These are phyloP conservation scores for Thalassiosira exigua DNA, from an alignment of 352 stramenopile genomes.

Conservation along the genomic window DNA sequence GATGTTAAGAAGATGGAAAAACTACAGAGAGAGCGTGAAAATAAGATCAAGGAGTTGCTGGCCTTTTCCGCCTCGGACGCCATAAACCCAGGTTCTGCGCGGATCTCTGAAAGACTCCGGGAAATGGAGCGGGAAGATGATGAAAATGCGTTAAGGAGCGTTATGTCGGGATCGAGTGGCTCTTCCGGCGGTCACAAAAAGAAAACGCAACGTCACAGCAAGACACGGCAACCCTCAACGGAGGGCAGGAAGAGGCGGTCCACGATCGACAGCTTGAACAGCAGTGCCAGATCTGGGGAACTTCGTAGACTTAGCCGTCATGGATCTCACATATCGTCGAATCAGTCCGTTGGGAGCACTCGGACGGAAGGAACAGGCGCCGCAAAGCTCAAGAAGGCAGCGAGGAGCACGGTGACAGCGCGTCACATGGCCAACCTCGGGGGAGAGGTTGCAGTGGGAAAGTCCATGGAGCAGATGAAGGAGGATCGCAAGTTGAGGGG, in stretches of 20 bases:
- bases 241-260: background rate
- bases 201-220: too few relatives aligned
- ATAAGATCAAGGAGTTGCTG: conserved; percentile 52
- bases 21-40: conserved; percentile 22
- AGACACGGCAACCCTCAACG: background rate
- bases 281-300: background rate
- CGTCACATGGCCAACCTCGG: conserved; percentile 40
- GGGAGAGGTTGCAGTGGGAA: conserved; percentile 37
- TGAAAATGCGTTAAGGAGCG: background rate
- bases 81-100: background rate
- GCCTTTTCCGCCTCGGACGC: conserved; percentile 41
- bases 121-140: conserved; percentile 24
- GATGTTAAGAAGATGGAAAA: conserved; percentile 36
- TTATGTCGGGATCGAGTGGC: background rate
- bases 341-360: background rate
- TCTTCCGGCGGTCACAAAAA: background rate
- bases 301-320: background rate
- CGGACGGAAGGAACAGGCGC: background rate
- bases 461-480: conserved; percentile 43
- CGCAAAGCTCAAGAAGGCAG: background rate
- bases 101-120: conserved; percentile 9
- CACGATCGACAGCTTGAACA: background rate
- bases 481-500: conserved; percentile 67
- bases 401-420: background rate
- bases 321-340: background rate